Evolutionary conservation across 208 protist genomes (phyloP).

Genomic region (Leishmania turanica): DNA sequence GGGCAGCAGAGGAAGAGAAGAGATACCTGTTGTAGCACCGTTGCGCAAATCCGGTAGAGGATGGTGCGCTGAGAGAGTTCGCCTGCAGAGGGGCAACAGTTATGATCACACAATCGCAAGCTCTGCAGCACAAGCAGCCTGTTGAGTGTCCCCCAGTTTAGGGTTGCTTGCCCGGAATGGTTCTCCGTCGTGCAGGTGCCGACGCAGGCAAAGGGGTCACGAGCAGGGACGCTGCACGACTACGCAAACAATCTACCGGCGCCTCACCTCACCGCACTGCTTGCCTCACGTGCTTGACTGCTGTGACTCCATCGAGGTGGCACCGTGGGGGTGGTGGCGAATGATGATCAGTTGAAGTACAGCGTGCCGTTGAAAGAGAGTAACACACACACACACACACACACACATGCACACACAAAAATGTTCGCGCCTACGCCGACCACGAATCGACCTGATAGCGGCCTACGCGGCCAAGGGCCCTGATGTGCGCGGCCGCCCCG

Average conservation of each 20-base stretch:
- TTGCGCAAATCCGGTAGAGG: too few species aligned
- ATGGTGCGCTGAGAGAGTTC: neutral
- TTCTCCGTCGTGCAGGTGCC: neutral
- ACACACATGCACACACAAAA: neutral
- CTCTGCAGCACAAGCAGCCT: neutral
- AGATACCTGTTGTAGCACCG: neutral
- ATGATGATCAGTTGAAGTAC: neutral
- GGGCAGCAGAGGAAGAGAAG: neutral
- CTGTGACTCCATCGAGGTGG: neutral
- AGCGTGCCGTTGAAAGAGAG: neutral
- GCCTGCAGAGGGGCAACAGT: neutral
- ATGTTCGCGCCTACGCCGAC: constrained; percentile 54
- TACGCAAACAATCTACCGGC: neutral
- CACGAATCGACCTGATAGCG: constrained; percentile 85
- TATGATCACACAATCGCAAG: neutral
- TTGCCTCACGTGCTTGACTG: neutral
- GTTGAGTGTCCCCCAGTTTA: neutral
- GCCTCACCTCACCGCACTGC: neutral
- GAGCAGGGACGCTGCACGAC: neutral
- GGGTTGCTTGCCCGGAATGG: neutral
- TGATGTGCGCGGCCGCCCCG: constrained; percentile 39
- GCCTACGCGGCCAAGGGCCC: constrained; percentile 42
- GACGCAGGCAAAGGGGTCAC: neutral
- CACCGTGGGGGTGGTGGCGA: neutral
- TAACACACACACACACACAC: neutral